A percentile compares a stretch with the other conserved stretches of the same genome.
Evolutionary conservation across 31 red algal species (phyloP).

Genomic region (Asparagopsis taxiformis): DNA sequence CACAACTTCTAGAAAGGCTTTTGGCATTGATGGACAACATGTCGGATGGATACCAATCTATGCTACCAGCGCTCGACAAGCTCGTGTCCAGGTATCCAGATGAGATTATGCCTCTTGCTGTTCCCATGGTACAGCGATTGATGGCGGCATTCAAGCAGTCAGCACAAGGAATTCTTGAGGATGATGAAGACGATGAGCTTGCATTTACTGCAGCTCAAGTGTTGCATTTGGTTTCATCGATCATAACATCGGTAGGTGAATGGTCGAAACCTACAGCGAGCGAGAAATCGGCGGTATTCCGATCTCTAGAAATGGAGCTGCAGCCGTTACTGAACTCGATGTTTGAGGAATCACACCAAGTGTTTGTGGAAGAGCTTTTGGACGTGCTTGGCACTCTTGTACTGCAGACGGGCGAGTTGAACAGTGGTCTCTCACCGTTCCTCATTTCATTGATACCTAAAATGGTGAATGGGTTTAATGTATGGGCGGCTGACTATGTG

Average conservation of each 20-base stretch:
- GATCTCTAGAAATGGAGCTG: conserved; percentile 45
- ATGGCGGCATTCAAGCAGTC: conserved; percentile 54
- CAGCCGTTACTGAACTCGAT: conserved; percentile 50
- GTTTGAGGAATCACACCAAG: conserved; percentile 73
- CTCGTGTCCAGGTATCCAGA: conserved; percentile 58
- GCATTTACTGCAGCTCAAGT: conserved; percentile 53
- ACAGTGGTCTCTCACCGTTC: conserved; percentile 32
- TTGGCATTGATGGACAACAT: conserved; percentile 59
- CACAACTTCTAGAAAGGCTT: conserved; percentile 56
- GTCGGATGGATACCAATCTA: conserved; percentile 30
- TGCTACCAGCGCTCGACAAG: conserved; percentile 47
- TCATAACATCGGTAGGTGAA: conserved; percentile 40
- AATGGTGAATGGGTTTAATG: conserved; percentile 45
- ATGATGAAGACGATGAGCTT: conserved; percentile 77
- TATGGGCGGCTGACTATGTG: conserved; percentile 70
- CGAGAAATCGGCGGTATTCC: conserved; percentile 25
- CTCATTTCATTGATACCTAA: conserved; percentile 49
- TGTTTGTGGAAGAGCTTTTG: conserved; percentile 76
- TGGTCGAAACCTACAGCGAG: conserved; percentile 7
- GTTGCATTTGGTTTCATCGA: conserved; percentile 45
- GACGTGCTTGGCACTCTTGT: conserved; percentile 64
- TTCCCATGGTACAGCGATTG: conserved; percentile 40
- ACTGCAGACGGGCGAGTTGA: conserved; percentile 40
- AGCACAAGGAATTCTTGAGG: conserved; percentile 50
- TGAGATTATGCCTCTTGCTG: conserved; percentile 53